A percentile compares a stretch with the other conserved stretches of the same genome.
Conservation (phyloP, 2,329 filamentous ascomycete species). For the Emmonsia crescens region DNA sequence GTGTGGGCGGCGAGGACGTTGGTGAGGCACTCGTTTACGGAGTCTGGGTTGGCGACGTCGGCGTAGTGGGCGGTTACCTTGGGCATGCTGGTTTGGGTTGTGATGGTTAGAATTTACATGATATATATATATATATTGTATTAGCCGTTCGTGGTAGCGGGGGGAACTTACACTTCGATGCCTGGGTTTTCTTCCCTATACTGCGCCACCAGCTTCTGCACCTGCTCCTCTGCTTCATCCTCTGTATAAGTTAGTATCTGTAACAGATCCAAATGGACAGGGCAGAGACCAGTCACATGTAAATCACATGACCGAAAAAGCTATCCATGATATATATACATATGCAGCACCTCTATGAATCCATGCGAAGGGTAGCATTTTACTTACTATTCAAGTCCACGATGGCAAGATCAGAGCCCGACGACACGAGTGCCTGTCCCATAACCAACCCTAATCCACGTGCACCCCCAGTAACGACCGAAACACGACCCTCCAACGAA, state of each 20-base stretch:
- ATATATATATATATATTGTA: no score
- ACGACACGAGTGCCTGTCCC: constrained; percentile 81
- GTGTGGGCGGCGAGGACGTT: constrained; percentile 62
- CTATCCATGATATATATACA: background rate
- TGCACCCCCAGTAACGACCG: constrained; percentile 81
- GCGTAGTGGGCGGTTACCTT: constrained; percentile 83
- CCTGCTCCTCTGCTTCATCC: constrained; percentile 72
- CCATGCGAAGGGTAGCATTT: constrained; percentile 1
- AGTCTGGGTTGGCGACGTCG: constrained; percentile 71
- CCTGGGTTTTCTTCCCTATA: constrained; percentile 74
- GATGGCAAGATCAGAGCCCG: constrained; percentile 79
- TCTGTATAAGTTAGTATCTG: constrained; percentile 40
- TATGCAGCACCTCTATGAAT: background rate
- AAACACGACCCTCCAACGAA: constrained; percentile 73
- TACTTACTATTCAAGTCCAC: constrained; percentile 81
- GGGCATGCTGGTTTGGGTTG: constrained; percentile 48
- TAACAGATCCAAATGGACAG: background rate
- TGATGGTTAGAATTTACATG: background rate
- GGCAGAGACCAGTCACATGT: background rate
- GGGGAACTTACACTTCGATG: constrained; percentile 48
- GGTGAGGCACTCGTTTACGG: constrained; percentile 61
- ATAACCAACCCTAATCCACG: constrained; percentile 84
- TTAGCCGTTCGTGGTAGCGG: no score
- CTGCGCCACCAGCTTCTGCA: constrained; percentile 58
- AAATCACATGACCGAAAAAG: background rate